Base-by-base conservation (phyloP, 768 basidiomycete species). In the Mycena kentingensis region DNA sequence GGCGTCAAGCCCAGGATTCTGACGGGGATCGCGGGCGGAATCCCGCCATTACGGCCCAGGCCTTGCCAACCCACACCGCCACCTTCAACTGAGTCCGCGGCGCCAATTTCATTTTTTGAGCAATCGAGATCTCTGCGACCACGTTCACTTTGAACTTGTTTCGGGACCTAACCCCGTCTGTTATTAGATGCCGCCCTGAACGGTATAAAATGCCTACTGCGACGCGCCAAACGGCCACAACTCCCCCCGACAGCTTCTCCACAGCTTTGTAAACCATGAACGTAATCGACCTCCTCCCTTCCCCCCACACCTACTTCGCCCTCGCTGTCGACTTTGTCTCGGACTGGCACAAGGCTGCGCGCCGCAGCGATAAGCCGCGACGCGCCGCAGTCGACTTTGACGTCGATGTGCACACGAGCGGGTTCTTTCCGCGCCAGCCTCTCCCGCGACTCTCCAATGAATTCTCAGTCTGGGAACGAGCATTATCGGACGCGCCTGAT, bases 351-450 rank as follows among this genome's bases (percentile, higher is more conserved):
- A 76, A 50, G 65, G 67, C 27, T 64, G 66, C 49, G 47, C 69
- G 68, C 43, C 67, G 69, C 52, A 42, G 65, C 5, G 58, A 62
- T 41, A 61, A 67, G 13, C 66, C 64, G 24, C 71, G 70, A 24
- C 73, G 68, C 36, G 64, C 71, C 11, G 74, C 73, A 18, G 60
- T 65, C 2, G 76, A 82, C 51, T 85, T 82, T 51, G 84, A 86
- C 59, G 67, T 87, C 54, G 72, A 83, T 58, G 64, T 79, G 8
- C 11, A 7, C 11, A 68, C 78, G 13, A 87, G 90, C 0, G 96
- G 96, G 0, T 98, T 98, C 73, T 81, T 98, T 60, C 96, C 95
- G 1, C 68, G 79, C 3, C 68, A 73, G 31, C 84, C 84, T 1
- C 77, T 90, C 6, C 77, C 80, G 2, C 77, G 70, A 24, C 74